These are phyloP conservation scores for Arabidopsis suecica DNA, from an alignment of 345 rosid species.

Conservation along the genomic window DNA sequence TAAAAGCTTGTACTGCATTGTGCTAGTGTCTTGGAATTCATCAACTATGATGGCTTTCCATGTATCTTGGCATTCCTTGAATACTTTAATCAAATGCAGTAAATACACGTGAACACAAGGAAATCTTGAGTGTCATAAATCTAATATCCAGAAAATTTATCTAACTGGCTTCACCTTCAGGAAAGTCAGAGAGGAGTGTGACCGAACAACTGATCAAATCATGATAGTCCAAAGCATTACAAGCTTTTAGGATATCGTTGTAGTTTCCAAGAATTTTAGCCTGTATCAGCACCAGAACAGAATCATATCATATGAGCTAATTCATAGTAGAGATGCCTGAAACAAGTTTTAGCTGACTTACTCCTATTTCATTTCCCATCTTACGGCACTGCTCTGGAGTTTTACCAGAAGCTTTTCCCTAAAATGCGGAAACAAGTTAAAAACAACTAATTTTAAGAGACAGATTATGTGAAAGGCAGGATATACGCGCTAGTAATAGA, in stretches of 20 bases:
- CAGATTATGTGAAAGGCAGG: neutral
- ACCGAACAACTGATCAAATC: slow-evolving; percentile 86
- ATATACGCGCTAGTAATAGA: slow-evolving; percentile 1
- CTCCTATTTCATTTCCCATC: slow-evolving; percentile 76
- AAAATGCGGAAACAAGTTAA: slow-evolving; percentile 39
- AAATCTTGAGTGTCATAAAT: slow-evolving; percentile 32
- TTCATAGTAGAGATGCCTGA: slow-evolving; percentile 31
- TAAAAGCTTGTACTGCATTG: slow-evolving; percentile 82
- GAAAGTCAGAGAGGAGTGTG: slow-evolving; percentile 71
- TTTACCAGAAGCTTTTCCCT: slow-evolving; percentile 95
- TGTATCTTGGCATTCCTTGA: slow-evolving; percentile 72
- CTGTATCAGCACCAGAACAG: slow-evolving; percentile 55
- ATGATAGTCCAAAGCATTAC: slow-evolving; percentile 94
- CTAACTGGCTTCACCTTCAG: slow-evolving; percentile 67
- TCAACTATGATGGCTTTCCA: slow-evolving; percentile 90
- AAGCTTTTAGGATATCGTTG: slow-evolving; percentile 67
- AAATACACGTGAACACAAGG: slow-evolving; percentile 31
- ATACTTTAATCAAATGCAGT: slow-evolving; percentile 53
- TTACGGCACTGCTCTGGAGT: slow-evolving; percentile 63
- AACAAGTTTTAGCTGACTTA: slow-evolving; percentile 53
- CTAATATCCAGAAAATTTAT: neutral
- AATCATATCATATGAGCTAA: slow-evolving; percentile 40
- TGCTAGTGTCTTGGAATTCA: slow-evolving; percentile 97
- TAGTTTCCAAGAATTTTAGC: slow-evolving; percentile 76
- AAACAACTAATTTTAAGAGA: slow-evolving; percentile 15